phyloP scores from a whole-genome alignment of 2,329 filamentous ascomycete genomes.

The Fusarium staphyleae region DNA sequence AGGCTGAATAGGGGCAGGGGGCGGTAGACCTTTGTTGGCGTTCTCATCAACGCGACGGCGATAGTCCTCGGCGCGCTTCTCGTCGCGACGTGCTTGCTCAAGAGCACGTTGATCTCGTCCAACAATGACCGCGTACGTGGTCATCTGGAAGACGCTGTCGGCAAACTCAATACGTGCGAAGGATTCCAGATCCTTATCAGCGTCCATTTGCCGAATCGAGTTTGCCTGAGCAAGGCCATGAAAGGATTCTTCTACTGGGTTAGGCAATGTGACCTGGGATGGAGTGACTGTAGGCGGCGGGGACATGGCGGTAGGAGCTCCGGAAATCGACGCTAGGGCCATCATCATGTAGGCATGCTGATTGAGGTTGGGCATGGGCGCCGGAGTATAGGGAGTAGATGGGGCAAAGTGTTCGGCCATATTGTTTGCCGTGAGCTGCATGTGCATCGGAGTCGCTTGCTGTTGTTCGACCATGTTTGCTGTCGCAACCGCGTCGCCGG shows the following conservation, averaged over 20 bases:
- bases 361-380: slow-evolving; percentile 45
- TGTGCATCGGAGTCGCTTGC: slow-evolving; percentile 33
- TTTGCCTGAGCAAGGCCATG: slow-evolving; percentile 42
- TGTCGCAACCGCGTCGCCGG: slow-evolving; percentile 14
- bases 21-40: slow-evolving; percentile 56
- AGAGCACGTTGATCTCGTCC: slow-evolving; percentile 72
- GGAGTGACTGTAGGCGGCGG: slow-evolving; percentile 55
- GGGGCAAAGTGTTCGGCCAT: slow-evolving; percentile 42
- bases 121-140: slow-evolving; percentile 74
- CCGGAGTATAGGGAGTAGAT: slow-evolving; percentile 46
- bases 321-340: slow-evolving; percentile 52
- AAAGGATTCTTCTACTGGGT: slow-evolving; percentile 44
- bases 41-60: slow-evolving; percentile 56
- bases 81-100: slow-evolving; percentile 60
- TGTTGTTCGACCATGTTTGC: slow-evolving; percentile 16
- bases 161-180: slow-evolving; percentile 72
- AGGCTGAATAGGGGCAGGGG: slow-evolving; percentile 57
- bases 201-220: slow-evolving; percentile 46
- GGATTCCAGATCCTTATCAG: slow-evolving; percentile 58
- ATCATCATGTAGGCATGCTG: slow-evolving; percentile 56
- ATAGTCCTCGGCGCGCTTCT: slow-evolving; percentile 56
- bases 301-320: slow-evolving; percentile 47
- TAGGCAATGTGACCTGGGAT: slow-evolving; percentile 55
- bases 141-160: slow-evolving; percentile 82
- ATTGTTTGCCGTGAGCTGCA: slow-evolving; percentile 24